Evolutionary conservation across 139 green algal genomes (phyloP).

Genomic region (Asterochloris erici): DNA sequence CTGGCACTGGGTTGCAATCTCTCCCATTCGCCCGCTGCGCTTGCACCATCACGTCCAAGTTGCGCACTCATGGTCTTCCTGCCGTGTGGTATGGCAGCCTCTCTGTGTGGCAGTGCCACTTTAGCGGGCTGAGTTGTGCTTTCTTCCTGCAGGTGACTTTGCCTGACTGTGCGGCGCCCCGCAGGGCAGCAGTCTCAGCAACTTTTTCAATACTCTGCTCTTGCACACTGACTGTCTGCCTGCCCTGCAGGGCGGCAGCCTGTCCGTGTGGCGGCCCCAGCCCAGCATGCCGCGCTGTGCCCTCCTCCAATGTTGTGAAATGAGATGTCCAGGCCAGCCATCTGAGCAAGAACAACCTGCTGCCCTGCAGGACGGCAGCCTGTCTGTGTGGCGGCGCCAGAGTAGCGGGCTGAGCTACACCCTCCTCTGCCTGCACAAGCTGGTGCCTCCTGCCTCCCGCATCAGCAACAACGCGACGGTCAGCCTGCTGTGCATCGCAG

Average conservation of each 20-base stretch:
- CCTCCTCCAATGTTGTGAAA: not conserved
- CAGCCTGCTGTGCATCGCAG: slow-evolving; percentile 20
- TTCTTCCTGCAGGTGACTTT: too few relatives aligned
- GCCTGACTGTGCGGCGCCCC: too few relatives aligned
- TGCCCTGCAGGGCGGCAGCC: not conserved
- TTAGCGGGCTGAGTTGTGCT: too few relatives aligned
- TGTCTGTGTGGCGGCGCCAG: slow-evolving; percentile 37
- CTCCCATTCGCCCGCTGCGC: too few relatives aligned
- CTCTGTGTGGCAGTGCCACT: too few relatives aligned
- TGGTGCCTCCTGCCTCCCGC: slow-evolving; percentile 34
- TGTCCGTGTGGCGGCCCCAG: not conserved
- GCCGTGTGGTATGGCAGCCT: too few relatives aligned
- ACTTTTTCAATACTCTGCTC: too few relatives aligned
- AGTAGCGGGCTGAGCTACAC: slow-evolving; percentile 28
- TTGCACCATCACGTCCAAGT: too few relatives aligned
- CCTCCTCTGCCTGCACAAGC: slow-evolving; percentile 25
- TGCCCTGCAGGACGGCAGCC: slow-evolving; percentile 29
- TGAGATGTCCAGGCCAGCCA: not conserved
- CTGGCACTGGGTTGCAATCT: too few relatives aligned
- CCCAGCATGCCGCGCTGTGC: not conserved
- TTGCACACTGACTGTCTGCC: not conserved
- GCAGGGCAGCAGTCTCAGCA: too few relatives aligned
- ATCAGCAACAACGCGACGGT: slow-evolving; percentile 24
- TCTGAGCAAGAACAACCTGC: too few relatives aligned
- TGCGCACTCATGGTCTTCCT: too few relatives aligned